Conservation (phyloP, 2,329 filamentous ascomycete species). For the Aspergillus fumigatus region DNA sequence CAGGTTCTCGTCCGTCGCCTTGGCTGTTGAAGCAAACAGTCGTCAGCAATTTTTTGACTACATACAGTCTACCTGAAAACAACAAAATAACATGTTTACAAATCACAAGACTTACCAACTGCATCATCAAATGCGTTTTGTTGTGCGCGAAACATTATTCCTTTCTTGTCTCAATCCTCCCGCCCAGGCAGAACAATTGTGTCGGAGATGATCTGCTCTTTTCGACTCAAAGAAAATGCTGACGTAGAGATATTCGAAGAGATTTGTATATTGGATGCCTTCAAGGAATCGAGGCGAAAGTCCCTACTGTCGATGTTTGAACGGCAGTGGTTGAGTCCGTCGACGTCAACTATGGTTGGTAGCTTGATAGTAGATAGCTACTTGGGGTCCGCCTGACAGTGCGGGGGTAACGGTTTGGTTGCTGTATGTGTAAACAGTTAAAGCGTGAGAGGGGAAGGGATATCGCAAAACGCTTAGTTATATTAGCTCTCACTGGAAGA, state of each 20-base stretch:
- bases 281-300: background rate
- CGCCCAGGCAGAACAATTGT: background rate
- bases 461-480: background rate
- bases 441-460: background rate
- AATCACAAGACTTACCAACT: conserved; percentile 51
- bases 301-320: background rate
- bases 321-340: background rate
- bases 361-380: background rate
- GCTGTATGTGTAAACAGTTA: background rate
- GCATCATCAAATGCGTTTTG: conserved; percentile 67
- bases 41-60: conserved; percentile 19
- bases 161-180: conserved; percentile 7
- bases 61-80: background rate
- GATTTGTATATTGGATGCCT: background rate
- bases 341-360: background rate
- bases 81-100: background rate
- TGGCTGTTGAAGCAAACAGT: conserved; percentile 46
- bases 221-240: background rate
- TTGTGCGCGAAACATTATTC: conserved; percentile 55
- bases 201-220: background rate
- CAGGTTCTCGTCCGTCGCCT: conserved; percentile 95
- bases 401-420: background rate
- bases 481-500: background rate
- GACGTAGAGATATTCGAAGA: background rate
- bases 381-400: background rate